These are phyloP conservation scores for Colletotrichum sidae DNA, from an alignment of 2,329 filamentous ascomycete genomes.

Conservation along the genomic window DNA sequence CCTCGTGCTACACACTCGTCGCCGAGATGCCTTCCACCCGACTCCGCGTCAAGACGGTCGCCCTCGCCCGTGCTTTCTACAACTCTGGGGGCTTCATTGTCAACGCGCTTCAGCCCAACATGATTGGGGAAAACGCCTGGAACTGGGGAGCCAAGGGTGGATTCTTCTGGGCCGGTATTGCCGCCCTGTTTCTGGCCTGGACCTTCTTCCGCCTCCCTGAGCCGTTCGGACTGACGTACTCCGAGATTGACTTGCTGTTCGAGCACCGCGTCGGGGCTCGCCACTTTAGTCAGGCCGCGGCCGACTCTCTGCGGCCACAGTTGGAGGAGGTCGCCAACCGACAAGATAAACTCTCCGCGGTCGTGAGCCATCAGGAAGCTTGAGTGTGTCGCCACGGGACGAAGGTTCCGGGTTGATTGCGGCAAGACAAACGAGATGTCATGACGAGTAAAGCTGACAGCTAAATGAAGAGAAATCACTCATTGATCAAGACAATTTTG, in stretches of 20 bases:
- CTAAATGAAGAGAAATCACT: too few species aligned
- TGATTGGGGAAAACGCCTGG: conserved; percentile 40
- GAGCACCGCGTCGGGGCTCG: conserved; percentile 40
- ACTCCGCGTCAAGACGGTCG: conserved; percentile 59
- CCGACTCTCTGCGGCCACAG: conserved; percentile 34
- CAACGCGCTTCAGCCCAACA: conserved; percentile 39
- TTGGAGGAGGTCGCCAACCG: conserved; percentile 38
- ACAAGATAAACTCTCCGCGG: conserved; percentile 30
- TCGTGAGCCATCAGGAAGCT: conserved; percentile 30
- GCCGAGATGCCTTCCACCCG: conserved; percentile 58
- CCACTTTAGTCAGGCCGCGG: conserved; percentile 35
- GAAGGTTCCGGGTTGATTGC: too few species aligned
- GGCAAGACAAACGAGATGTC: too few species aligned
- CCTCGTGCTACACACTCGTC: conserved; percentile 58
- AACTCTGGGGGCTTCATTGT: conserved; percentile 55
- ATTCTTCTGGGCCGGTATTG: conserved; percentile 45
- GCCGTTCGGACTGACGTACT: conserved; percentile 42
- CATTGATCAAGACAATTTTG: too few species aligned
- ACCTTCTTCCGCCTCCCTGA: conserved; percentile 47
- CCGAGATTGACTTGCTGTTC: conserved; percentile 43
- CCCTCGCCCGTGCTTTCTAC: conserved; percentile 55
- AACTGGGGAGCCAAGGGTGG: conserved; percentile 46
- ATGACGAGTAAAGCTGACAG: too few species aligned
- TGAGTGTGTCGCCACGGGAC: background rate
- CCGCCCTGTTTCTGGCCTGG: conserved; percentile 45